Evolutionary conservation across 768 basidiomycete species (phyloP).

Genomic region (Jaapia argillacea): DNA sequence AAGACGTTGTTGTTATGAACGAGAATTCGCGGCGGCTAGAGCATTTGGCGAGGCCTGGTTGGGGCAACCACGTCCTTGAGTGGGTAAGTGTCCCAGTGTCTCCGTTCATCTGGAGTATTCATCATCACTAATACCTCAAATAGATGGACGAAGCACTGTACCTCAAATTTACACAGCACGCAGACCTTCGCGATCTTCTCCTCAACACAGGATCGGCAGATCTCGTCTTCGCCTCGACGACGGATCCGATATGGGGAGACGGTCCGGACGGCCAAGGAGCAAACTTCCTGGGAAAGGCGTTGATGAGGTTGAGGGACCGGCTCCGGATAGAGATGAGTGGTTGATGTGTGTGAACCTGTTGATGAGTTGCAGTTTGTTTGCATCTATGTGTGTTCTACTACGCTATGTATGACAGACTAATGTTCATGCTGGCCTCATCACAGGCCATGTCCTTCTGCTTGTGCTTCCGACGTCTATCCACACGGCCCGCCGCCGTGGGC

Average conservation of each 20-base stretch:
- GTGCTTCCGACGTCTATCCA: too few relatives aligned
- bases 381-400: too few relatives aligned
- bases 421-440: too few relatives aligned
- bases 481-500: too few relatives aligned
- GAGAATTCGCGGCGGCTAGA: constrained; percentile 19
- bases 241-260: constrained; percentile 62
- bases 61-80: constrained; percentile 40
- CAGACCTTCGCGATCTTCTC: constrained; percentile 41
- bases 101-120: neutral
- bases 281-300: constrained; percentile 56
- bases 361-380: neutral
- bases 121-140: constrained; percentile 3
- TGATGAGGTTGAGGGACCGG: constrained; percentile 44
- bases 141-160: constrained; percentile 65
- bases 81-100: constrained; percentile 27
- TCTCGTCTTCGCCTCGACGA: constrained; percentile 37
- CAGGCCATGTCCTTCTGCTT: too few relatives aligned
- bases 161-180: constrained; percentile 65
- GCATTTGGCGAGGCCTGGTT: constrained; percentile 39
- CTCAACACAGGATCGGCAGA: constrained; percentile 38
- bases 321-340: constrained; percentile 20
- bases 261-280: constrained; percentile 37
- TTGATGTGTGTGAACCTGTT: neutral
- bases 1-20: constrained; percentile 28
- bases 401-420: too few relatives aligned